phyloP scores from a whole-genome alignment of 306 rosid genomes.

The Dicorynia guianensis region DNA sequence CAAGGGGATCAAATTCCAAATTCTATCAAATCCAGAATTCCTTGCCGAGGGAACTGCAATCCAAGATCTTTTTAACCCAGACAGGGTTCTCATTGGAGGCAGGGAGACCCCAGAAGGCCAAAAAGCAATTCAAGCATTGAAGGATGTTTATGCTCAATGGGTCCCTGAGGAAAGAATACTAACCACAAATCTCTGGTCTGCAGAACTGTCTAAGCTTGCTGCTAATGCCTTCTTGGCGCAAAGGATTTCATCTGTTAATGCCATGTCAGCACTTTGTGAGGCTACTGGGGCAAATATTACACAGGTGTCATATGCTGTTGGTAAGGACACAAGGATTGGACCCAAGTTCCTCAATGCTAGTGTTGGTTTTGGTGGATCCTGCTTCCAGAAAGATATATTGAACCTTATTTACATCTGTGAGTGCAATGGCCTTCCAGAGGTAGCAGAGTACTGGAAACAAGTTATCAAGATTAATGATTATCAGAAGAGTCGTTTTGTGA shows the following conservation, averaged over 20 bases:
- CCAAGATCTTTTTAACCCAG: constrained; percentile 81
- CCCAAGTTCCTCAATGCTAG: constrained; percentile 90
- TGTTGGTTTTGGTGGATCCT: constrained; percentile 97
- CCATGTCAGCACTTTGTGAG: constrained; percentile 98
- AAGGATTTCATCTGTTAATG: constrained; percentile 90
- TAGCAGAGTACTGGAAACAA: constrained; percentile 98
- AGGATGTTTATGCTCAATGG: constrained; percentile 86
- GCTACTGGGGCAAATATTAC: constrained; percentile 86
- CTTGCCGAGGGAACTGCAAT: constrained; percentile 98
- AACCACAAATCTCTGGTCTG: constrained; percentile 96
- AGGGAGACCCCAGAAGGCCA: constrained; percentile 86
- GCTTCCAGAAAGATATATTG: constrained; percentile 94
- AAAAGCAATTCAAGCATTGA: constrained; percentile 76
- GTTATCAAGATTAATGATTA: constrained; percentile 94
- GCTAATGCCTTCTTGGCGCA: constrained; percentile 98
- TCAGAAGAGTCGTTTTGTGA: constrained; percentile 91
- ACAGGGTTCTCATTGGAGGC: constrained; percentile 89
- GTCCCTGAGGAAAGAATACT: constrained; percentile 78
- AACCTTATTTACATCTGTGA: constrained; percentile 93
- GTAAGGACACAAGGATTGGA: constrained; percentile 91
- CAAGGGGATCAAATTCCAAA: constrained; percentile 85
- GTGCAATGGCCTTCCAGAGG: constrained; percentile 96
- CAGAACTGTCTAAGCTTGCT: constrained; percentile 93
- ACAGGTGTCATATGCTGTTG: constrained; percentile 86
- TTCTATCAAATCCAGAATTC: constrained; percentile 91